Conservation (phyloP, 2,329 filamentous ascomycete genomes). For the Aspergillus pseudoterreus region DNA sequence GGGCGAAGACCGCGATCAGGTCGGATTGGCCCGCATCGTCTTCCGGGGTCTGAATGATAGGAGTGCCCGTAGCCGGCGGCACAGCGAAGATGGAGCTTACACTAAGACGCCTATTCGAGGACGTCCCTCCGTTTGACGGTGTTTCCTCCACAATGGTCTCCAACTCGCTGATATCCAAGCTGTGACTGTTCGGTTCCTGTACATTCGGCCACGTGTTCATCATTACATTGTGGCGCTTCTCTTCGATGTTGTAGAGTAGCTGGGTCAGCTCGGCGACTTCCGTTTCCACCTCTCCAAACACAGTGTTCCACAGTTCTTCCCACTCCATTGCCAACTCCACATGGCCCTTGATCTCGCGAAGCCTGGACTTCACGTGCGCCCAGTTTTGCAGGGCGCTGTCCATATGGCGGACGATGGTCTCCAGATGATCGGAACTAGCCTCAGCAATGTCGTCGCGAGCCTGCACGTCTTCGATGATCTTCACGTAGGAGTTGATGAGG, state of each 20-base stretch:
- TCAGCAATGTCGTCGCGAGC: constrained; percentile 68
- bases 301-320: constrained; percentile 94
- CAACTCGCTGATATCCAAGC: constrained; percentile 78
- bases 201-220: constrained; percentile 49
- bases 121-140: constrained; percentile 54
- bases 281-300: constrained; percentile 86
- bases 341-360: constrained; percentile 79
- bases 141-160: constrained; percentile 92
- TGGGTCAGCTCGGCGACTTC: constrained; percentile 78
- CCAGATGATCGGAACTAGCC: constrained; percentile 69
- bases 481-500: constrained; percentile 86
- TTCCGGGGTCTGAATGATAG: constrained; percentile 51
- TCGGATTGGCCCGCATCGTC: constrained; percentile 87
- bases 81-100: constrained; percentile 58
- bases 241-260: constrained; percentile 96
- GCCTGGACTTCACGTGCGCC: constrained; percentile 71
- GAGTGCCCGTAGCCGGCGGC: constrained; percentile 37
- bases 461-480: constrained; percentile 90
- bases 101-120: constrained; percentile 64
- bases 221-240: constrained; percentile 76
- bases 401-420: constrained; percentile 79
- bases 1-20: constrained; percentile 82
- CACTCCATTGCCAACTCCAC: constrained; percentile 98
- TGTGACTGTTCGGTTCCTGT: constrained; percentile 46
- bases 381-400: constrained; percentile 81